Evolutionary conservation across 495 filamentous ascomycete genomes (phyloP).

Genomic region (Penicillium verhagenii): DNA sequence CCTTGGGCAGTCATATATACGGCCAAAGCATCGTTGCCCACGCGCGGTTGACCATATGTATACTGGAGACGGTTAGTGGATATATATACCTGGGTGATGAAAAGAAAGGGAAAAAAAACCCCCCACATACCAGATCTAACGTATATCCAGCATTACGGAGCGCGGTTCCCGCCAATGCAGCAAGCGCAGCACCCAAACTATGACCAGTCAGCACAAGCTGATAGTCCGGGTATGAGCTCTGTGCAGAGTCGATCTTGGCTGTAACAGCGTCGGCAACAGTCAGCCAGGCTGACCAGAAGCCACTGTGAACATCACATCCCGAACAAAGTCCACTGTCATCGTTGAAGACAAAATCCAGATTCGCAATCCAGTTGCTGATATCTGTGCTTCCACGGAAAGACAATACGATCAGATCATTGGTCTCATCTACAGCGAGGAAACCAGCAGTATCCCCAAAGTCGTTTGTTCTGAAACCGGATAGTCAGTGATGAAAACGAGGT

Average conservation of each 20-base stretch:
- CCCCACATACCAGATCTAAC: slow-evolving; percentile 32
- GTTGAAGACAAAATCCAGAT: slow-evolving; percentile 47
- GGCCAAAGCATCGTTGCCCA: slow-evolving; percentile 58
- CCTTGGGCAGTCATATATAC: slow-evolving; percentile 53
- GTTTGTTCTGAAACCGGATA: slow-evolving; percentile 40
- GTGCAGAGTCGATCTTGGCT: slow-evolving; percentile 33
- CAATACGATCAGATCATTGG: slow-evolving; percentile 61
- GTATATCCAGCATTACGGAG: slow-evolving; percentile 50
- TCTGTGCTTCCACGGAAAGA: slow-evolving; percentile 66
- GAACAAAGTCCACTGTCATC: slow-evolving; percentile 34
- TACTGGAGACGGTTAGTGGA: slow-evolving; percentile 38
- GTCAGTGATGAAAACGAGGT: too few relatives aligned
- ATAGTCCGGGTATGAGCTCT: slow-evolving; percentile 30
- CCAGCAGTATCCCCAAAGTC: slow-evolving; percentile 62
- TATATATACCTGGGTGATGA: neutral
- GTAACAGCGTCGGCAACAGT: slow-evolving; percentile 41
- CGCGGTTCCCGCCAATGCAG: slow-evolving; percentile 57
- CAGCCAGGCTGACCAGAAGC: slow-evolving; percentile 59
- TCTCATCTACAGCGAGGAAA: slow-evolving; percentile 65
- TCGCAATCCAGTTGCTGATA: slow-evolving; percentile 64
- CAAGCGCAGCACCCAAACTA: slow-evolving; percentile 67
- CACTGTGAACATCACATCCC: slow-evolving; percentile 51
- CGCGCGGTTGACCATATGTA: slow-evolving; percentile 66
- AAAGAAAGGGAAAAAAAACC: neutral
- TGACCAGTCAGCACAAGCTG: slow-evolving; percentile 62